Base-by-base conservation (phyloP, 768 basidiomycete genomes). In the Agrocybe chaxingu region DNA sequence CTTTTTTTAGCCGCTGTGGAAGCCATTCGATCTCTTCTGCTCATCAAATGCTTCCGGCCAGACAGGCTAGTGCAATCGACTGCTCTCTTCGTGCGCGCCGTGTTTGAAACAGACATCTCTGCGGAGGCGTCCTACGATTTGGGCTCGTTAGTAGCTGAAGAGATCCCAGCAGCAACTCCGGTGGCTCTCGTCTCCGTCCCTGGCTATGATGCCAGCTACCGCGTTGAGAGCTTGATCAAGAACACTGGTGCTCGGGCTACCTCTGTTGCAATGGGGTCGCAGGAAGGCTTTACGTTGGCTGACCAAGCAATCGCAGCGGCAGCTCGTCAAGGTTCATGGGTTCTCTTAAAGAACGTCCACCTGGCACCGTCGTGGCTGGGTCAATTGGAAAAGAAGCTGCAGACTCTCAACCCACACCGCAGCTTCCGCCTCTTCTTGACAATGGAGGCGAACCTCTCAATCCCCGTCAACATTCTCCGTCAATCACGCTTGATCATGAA, bases 401-500 rank as follows among this genome's bases (percentile, higher is more conserved):
- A 98, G 61, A 95, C 89, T 0, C 77, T 98, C 50, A 88, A 85
- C 58, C 87, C 96, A 13, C 80, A 95, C 63, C 86, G 85, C 53
- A 87, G 80, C 65, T 99, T 98, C 91, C 85, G 97, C 16, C 78
- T 98, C 18, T 99, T 98, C 82, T 76, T 99, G 47, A 98, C 97
- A 2, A 92, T 98, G 93, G 97, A 98, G 71, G 91, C 92, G 24
- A 96, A 92, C 64, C 90, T 90, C 19, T 80, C 87, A 29, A 94
- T 99, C 50, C 93, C 96, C 6, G 93, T 97, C 62, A 98, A 97
- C 66, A 94, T 98, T 57, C 80, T 99, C 19, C 89, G 95, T 8
- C 94, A 93, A 67, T 98, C 95, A 29, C 87, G 94, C 42, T 83
- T 98, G 59, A 80, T 98, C 65, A 98, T 98, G 95, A 98, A 98